Conservation (phyloP, 1,139 yeast species). For the Lodderomyces jiufengensis region DNA sequence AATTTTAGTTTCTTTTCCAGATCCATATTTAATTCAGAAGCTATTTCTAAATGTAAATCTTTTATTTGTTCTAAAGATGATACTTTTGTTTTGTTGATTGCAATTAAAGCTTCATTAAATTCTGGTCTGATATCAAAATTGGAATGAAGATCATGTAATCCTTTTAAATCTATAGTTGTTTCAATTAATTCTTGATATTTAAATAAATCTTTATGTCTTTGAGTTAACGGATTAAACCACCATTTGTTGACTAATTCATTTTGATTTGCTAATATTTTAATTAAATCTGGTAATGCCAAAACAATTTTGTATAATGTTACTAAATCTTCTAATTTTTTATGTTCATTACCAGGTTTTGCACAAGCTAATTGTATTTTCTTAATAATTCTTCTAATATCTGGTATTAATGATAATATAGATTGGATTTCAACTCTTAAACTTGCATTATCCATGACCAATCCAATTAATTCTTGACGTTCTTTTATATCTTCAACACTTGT, state of each 20-base stretch:
- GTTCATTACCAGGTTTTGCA: constrained; percentile 34
- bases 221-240: constrained; percentile 59
- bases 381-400: constrained; percentile 74
- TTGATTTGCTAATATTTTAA: constrained; percentile 33
- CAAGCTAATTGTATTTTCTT: constrained; percentile 55
- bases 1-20: constrained; percentile 82
- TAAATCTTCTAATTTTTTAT: constrained; percentile 73
- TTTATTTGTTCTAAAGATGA: constrained; percentile 53
- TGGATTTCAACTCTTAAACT: constrained; percentile 65
- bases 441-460: constrained; percentile 65
- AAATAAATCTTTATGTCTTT: constrained; percentile 46
- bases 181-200: constrained; percentile 86
- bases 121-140: constrained; percentile 87
- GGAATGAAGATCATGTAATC: constrained; percentile 54
- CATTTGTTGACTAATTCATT: constrained; percentile 38
- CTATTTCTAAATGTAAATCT: constrained; percentile 58
- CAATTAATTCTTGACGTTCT: constrained; percentile 72
- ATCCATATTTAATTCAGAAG: constrained; percentile 76
- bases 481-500: constrained; percentile 57
- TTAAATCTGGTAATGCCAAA: constrained; percentile 63
- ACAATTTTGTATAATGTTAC: constrained; percentile 85
- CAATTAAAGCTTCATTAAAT: constrained; percentile 72
- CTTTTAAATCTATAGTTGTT: constrained; percentile 83
- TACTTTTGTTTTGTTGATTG: constrained; percentile 57
- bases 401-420: constrained; percentile 67